phyloP scores from a whole-genome alignment of 1,139 yeast species.

The Yamadazyma epiphylla region DNA sequence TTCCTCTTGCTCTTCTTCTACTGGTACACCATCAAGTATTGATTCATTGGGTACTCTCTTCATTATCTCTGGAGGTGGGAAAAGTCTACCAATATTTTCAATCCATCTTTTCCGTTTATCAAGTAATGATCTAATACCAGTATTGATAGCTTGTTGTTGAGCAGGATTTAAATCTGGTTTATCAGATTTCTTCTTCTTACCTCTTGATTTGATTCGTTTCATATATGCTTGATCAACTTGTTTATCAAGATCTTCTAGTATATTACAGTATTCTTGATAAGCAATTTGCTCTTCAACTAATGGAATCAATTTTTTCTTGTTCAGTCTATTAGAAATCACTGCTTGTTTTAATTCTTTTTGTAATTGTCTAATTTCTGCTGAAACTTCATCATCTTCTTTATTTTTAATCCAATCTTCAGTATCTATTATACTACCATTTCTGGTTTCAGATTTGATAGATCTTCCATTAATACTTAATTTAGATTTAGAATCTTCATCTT shows the following conservation, averaged over 20 bases:
- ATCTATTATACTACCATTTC: constrained; percentile 42
- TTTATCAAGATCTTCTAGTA: constrained; percentile 88
- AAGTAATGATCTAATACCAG: constrained; percentile 71
- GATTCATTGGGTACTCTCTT: constrained; percentile 68
- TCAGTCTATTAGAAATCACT: constrained; percentile 58
- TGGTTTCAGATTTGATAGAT: constrained; percentile 14
- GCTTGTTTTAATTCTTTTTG: constrained; percentile 68
- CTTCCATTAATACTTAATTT: constrained; percentile 21
- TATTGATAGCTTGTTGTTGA: constrained; percentile 58
- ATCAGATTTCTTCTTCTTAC: constrained; percentile 51
- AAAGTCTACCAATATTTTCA: constrained; percentile 80
- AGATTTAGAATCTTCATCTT: constrained; percentile 18
- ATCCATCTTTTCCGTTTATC: constrained; percentile 92
- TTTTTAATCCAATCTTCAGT: constrained; percentile 74
- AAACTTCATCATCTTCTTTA: constrained; percentile 91
- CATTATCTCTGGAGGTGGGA: constrained; percentile 66
- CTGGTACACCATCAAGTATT: constrained; percentile 36
- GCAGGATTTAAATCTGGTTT: constrained; percentile 33
- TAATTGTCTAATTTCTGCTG: constrained; percentile 72
- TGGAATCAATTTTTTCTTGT: constrained; percentile 67
- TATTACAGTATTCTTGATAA: constrained; percentile 89
- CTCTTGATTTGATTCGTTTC: constrained; percentile 79
- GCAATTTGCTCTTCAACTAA: constrained; percentile 87
- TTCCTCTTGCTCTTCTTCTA: constrained; percentile 40
- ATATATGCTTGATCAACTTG: constrained; percentile 94